These are phyloP conservation scores for Wickerhamiella australiensis DNA, from an alignment of 805 yeast species.

Conservation along the genomic window DNA sequence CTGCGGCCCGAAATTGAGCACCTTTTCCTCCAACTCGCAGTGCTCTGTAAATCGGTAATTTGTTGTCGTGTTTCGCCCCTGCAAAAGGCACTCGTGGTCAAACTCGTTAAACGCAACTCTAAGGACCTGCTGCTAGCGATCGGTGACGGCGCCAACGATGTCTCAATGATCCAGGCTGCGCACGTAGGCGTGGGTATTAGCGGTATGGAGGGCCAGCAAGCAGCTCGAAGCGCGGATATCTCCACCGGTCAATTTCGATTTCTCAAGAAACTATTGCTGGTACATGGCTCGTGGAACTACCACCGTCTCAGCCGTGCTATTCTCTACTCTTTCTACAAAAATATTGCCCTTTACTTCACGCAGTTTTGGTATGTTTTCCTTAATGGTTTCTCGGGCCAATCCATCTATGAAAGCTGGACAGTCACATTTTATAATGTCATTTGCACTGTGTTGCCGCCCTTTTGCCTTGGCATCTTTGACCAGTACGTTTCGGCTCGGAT, in stretches of 20 bases:
- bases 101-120: constrained; percentile 74
- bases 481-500: constrained; percentile 88
- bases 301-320: constrained; percentile 89
- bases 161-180: constrained; percentile 98
- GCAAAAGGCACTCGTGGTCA: constrained; percentile 92
- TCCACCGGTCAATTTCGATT: constrained; percentile 93
- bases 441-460: constrained; percentile 90
- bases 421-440: constrained; percentile 89
- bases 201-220: constrained; percentile 99
- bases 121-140: constrained; percentile 71
- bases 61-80: constrained; percentile 97
- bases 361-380: constrained; percentile 96
- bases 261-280: constrained; percentile 68
- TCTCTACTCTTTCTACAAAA: constrained; percentile 88
- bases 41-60: constrained; percentile 85
- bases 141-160: constrained; percentile 99
- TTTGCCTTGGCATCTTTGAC: constrained; percentile 91
- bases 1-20: constrained; percentile 72
- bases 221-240: constrained; percentile 94
- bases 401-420: constrained; percentile 95
- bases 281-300: constrained; percentile 97
- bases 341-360: constrained; percentile 90
- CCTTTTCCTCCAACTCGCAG: constrained; percentile 63
- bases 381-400: constrained; percentile 89
- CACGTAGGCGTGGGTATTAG: constrained; percentile 98